Conservation (phyloP, 1,284 basidiomycete species). For the Flammula alnicola region DNA sequence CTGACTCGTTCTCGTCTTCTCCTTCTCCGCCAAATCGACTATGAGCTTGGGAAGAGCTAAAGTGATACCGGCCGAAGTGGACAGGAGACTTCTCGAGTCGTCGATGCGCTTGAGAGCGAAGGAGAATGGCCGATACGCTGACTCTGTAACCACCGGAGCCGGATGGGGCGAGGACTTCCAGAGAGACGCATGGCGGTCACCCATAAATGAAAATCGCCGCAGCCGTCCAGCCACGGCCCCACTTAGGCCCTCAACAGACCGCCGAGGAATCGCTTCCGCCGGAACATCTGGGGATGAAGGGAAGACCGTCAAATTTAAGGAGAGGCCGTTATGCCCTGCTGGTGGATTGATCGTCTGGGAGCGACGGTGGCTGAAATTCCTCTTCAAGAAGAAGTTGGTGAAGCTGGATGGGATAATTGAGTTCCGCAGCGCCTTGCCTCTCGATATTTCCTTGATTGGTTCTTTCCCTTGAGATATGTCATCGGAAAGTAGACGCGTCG, state of each 20-base stretch:
- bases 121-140: slow-evolving; percentile 36
- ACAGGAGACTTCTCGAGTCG: slow-evolving; percentile 44
- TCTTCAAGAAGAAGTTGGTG: slow-evolving; percentile 51
- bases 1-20: slow-evolving; percentile 39
- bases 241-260: slow-evolving; percentile 35
- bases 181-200: slow-evolving; percentile 34
- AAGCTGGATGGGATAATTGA: slow-evolving; percentile 35
- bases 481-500: slow-evolving; percentile 14
- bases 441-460: background rate
- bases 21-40: slow-evolving; percentile 51
- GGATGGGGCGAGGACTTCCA: slow-evolving; percentile 8
- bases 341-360: slow-evolving; percentile 36
- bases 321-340: slow-evolving; percentile 34
- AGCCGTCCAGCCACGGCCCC: slow-evolving; percentile 28
- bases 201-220: slow-evolving; percentile 52
- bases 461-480: slow-evolving; percentile 13
- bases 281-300: slow-evolving; percentile 24
- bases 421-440: slow-evolving; percentile 11
- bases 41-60: slow-evolving; percentile 53
- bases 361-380: slow-evolving; percentile 21
- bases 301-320: slow-evolving; percentile 39
- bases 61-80: slow-evolving; percentile 55
- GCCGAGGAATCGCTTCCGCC: slow-evolving; percentile 19
- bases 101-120: slow-evolving; percentile 46
- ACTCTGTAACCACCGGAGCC: slow-evolving; percentile 5